Base-by-base conservation (phyloP, 768 basidiomycete species). In the Suillus brevipes region DNA sequence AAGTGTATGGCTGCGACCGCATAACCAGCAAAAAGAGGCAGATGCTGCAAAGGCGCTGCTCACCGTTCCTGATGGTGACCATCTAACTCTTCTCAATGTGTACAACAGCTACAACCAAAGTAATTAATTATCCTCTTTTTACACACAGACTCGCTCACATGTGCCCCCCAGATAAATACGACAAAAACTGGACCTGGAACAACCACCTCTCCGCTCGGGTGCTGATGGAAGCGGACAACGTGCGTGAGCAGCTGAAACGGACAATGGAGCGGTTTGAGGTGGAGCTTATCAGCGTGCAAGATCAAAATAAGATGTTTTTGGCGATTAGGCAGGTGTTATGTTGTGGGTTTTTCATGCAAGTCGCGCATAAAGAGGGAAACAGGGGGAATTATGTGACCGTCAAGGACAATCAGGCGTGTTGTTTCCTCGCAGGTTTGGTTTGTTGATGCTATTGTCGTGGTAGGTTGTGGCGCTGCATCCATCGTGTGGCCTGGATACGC, bases 321-420 rank as follows among this genome's bases (percentile, higher is more conserved):
- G 89, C 89, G 68, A 89, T 99, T 64, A 86, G 94, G 36, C 89
- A 89, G 76, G 90, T 90, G 0, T 82, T 99, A 23, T 90, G 92
- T 6, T 91, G 90, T 42, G 40, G 40, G 16, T 42, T 42, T 84
- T 99, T 98, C 80, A 98, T 97, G 97, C 97, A 98, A 74, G 87
- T 94, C 14, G 97, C 96, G 7, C 95, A 97, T 77, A 92, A 93
- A 75, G 95, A 96, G 73, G 93, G 94, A 4, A 92, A 94, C 74
- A 95, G 94, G 77, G 86, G 89, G 3, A 85, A 83, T 62, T 99
- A 99, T 73, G 66, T 90, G 66, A 99, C 96, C 0, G 89, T 97
- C 65, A 99, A 36, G 34, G 34, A 98, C 75, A 92, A 96, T 69
- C 96, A 97, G 81, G 92, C 87, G 67, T 23, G 84, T 73, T 23